A percentile compares a stretch with the other conserved stretches of the same genome.
Evolutionary conservation across 106 monocot species (phyloP).

Genomic region (Dendrobium officinale): DNA sequence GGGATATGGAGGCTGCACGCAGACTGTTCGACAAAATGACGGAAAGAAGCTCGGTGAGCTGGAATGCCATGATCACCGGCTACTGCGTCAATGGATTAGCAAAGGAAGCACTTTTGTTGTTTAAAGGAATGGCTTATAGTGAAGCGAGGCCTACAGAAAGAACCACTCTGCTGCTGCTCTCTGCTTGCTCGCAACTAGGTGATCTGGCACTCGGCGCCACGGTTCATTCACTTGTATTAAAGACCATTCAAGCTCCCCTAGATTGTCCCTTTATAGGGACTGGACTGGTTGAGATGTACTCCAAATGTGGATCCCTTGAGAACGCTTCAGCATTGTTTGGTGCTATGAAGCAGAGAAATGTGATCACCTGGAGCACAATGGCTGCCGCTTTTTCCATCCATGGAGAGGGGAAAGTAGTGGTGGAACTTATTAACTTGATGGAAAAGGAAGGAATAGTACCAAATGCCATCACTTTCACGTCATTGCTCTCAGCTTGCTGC

Average conservation of each 20-base stretch:
- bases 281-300: slow-evolving; percentile 33
- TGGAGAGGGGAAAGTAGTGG: slow-evolving; percentile 24
- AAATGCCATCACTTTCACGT: slow-evolving; percentile 35
- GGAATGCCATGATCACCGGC: slow-evolving; percentile 26
- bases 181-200: slow-evolving; percentile 30
- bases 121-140: slow-evolving; percentile 3
- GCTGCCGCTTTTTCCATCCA: slow-evolving; percentile 23
- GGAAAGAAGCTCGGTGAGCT: slow-evolving; percentile 4
- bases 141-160: slow-evolving; percentile 22
- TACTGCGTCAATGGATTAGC: slow-evolving; percentile 11
- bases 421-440: slow-evolving; percentile 26
- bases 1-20: slow-evolving; percentile 13
- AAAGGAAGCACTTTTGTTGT: slow-evolving; percentile 15
- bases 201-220: slow-evolving; percentile 17
- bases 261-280: slow-evolving; percentile 21
- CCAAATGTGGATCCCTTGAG: slow-evolving; percentile 35
- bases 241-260: not conserved
- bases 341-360: slow-evolving; percentile 16
- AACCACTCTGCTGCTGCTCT: slow-evolving; percentile 22
- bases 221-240: slow-evolving; percentile 18
- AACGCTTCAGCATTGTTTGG: slow-evolving; percentile 21
- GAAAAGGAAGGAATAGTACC: slow-evolving; percentile 8
- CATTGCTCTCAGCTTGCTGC: slow-evolving; percentile 37
- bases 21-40: slow-evolving; percentile 40
- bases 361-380: slow-evolving; percentile 41